phyloP scores from a whole-genome alignment of 805 yeast genomes.

The Zygosaccharomyces siamensis region DNA sequence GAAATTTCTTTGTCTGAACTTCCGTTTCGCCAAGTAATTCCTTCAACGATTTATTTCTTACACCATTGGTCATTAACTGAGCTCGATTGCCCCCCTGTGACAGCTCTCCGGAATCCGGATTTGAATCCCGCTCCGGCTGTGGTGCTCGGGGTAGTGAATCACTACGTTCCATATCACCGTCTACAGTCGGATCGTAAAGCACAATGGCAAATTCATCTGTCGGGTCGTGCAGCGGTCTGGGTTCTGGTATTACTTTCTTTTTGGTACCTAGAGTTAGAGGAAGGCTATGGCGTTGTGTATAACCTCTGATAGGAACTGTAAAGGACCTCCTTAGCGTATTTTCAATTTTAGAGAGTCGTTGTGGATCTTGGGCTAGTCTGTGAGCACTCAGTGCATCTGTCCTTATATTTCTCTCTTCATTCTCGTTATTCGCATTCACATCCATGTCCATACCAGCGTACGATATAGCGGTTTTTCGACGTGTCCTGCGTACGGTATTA shows the following conservation, averaged over 20 bases:
- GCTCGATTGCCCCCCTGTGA: neutral
- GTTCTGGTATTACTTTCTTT: conserved; percentile 63
- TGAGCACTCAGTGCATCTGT: conserved; percentile 61
- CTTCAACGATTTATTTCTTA: conserved; percentile 55
- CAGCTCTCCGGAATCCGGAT: too few relatives aligned
- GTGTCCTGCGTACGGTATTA: neutral
- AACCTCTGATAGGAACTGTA: conserved; percentile 53
- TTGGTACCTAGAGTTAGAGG: conserved; percentile 87
- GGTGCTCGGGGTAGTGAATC: conserved; percentile 9
- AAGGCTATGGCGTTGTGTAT: conserved; percentile 38
- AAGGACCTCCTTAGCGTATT: conserved; percentile 46
- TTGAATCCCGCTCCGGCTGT: neutral
- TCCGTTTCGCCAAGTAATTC: conserved; percentile 73
- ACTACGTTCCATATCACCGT: conserved; percentile 39
- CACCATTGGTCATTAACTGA: conserved; percentile 31
- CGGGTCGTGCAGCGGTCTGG: conserved; percentile 94
- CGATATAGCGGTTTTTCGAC: conserved; percentile 35
- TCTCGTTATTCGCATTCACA: conserved; percentile 1
- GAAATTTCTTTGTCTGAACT: conserved; percentile 50
- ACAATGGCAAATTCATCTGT: conserved; percentile 90
- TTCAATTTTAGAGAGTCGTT: conserved; percentile 36
- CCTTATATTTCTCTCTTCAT: conserved; percentile 11
- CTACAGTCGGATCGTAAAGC: conserved; percentile 91
- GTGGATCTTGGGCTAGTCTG: conserved; percentile 41
- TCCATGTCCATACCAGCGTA: conserved; percentile 40